phyloP scores from a whole-genome alignment of 352 stramenopile genomes.

The Stramenopiles sp. region DNA sequence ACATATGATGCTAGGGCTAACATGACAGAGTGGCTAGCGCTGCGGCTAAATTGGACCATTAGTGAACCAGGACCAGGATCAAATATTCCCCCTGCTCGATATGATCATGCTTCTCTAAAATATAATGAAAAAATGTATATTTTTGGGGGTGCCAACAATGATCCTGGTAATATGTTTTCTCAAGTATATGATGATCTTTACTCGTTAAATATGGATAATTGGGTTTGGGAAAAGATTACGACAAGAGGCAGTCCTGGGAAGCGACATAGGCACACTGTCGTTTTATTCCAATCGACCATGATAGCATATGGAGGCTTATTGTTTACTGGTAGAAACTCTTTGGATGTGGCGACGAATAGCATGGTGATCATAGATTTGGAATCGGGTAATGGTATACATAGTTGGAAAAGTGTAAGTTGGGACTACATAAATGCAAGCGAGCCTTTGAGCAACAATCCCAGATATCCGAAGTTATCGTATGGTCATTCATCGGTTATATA shows the following conservation, averaged over 20 bases:
- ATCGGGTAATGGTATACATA: background rate
- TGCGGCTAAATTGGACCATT: background rate
- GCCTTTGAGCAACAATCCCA: background rate
- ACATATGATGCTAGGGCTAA: background rate
- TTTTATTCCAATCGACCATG: background rate
- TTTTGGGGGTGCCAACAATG: background rate
- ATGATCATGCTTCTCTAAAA: background rate
- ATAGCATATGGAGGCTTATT: background rate
- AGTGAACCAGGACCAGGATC: background rate
- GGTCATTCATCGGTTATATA: background rate
- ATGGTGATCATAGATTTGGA: background rate
- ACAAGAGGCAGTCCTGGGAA: background rate
- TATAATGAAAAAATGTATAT: background rate
- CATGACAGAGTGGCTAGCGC: background rate
- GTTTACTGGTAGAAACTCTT: background rate
- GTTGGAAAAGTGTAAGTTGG: background rate
- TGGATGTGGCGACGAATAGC: background rate
- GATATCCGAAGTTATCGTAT: background rate
- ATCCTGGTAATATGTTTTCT: background rate
- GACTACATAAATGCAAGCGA: background rate
- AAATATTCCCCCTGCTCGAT: background rate
- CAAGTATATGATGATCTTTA: background rate
- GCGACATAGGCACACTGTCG: background rate
- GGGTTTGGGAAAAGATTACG: background rate
- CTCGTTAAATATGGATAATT: background rate